Evolutionary conservation across 2,329 filamentous ascomycete species (phyloP).

Genomic region (Cytospora mali): DNA sequence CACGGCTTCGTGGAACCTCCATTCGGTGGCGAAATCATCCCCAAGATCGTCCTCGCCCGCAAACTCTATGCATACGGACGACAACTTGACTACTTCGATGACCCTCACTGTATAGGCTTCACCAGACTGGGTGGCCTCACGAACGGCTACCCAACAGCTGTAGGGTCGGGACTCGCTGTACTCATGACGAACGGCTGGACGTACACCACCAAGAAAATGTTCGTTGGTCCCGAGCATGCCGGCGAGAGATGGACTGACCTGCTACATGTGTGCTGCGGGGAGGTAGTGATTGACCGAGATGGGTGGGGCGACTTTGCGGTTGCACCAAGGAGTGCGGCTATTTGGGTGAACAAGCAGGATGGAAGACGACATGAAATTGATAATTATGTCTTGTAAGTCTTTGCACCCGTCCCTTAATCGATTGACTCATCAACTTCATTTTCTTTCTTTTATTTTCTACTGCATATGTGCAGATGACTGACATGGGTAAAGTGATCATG

Average conservation of each 20-base stretch:
- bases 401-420: neutral
- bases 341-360: conserved; percentile 57
- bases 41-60: conserved; percentile 62
- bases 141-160: conserved; percentile 39
- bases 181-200: conserved; percentile 57
- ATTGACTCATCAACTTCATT: conserved; percentile 12
- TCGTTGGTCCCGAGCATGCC: conserved; percentile 58
- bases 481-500: conserved; percentile 4
- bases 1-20: conserved; percentile 40
- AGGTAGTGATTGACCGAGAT: conserved; percentile 59
- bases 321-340: conserved; percentile 55
- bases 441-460: neutral
- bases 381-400: conserved; percentile 16
- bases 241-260: conserved; percentile 68
- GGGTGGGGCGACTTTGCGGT: conserved; percentile 63
- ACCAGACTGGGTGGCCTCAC: conserved; percentile 52
- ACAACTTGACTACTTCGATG: conserved; percentile 65
- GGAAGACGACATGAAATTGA: conserved; percentile 18
- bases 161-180: conserved; percentile 57
- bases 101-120: conserved; percentile 62
- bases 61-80: conserved; percentile 68
- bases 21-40: conserved; percentile 54
- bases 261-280: conserved; percentile 54
- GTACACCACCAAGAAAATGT: conserved; percentile 58
- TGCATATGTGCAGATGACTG: neutral